Base-by-base conservation (phyloP, 106 monocot genomes). In the Triglochin maritima region DNA sequence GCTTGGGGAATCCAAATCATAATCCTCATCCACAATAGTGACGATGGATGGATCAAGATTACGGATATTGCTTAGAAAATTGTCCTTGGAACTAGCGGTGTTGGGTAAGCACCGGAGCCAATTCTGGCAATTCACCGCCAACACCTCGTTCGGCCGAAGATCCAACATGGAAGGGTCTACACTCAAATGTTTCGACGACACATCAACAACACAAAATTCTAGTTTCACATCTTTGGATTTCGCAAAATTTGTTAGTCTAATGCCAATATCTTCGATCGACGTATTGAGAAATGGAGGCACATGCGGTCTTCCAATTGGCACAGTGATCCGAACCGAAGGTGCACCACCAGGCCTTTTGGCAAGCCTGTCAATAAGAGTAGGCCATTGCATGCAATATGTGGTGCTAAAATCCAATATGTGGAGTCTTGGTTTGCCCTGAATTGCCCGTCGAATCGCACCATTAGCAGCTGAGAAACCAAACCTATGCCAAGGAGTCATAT, bases 381-480 rank as follows among this genome's bases (percentile, higher is more conserved):
- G 85, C 78, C 78, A 84, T 67, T 84, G 84, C 8, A 80, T 84
- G 80, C 83, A 83, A 66, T 67, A 74, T 50, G 77, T 84, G 54
- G 71, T 78, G 77, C 84, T 74, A 4, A 84, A 63, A 53, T 84
- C 84, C 15, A 84, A 67, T 48, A 84, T 84, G 63, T 84, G 84
- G 45, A 84, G 57, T 52, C 64, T 57, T 15, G 65, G 29, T 29
- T 57, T 71, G 4, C 78, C 81, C 1, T 81, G 64, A n/a, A 85
- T 56, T 13, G 79, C 72, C 60, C 82, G 79, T 9, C 81, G 29
- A 53, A 85, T 85, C 53, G 76, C 81, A 42, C 85, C 85, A 60
- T 85, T 85, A 62, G 79, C 76, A n/a, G 82, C 82, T 12, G 82
- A 81, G 63, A 82, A 76, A n/a, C 81, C 85, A 57, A 85, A 85